phyloP scores from a whole-genome alignment of 163 green algal genomes.

The Chloroidium sp. region DNA sequence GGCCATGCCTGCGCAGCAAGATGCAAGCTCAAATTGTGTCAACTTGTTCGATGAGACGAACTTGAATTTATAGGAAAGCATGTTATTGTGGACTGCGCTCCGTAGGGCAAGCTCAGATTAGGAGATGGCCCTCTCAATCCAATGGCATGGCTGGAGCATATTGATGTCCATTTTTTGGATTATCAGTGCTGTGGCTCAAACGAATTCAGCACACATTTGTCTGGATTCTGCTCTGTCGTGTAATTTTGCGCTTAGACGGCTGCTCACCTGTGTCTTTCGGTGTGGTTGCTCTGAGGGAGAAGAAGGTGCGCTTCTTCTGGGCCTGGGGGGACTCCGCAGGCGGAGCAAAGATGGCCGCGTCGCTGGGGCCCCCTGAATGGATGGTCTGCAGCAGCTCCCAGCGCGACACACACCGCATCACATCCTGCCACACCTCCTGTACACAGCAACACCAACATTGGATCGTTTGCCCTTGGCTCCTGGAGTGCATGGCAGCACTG shows the following conservation, averaged over 20 bases:
- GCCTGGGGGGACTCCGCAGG: constrained; percentile 11
- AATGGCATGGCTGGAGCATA: no score
- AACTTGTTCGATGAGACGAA: no score
- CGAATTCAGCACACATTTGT: not conserved
- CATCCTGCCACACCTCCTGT: constrained; percentile 73
- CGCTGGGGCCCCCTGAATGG: constrained; percentile 65
- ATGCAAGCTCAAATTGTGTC: no score
- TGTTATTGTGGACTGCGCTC: no score
- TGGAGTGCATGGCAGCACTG: not conserved
- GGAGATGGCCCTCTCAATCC: no score
- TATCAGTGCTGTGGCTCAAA: not conserved
- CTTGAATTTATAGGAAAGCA: no score
- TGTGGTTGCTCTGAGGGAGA: constrained; percentile 3
- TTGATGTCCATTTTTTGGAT: no score
- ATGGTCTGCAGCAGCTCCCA: constrained; percentile 90
- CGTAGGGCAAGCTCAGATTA: no score
- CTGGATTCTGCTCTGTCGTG: no score
- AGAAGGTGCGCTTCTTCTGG: constrained; percentile 8
- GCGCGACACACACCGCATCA: constrained; percentile 84
- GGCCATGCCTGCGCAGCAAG: not conserved
- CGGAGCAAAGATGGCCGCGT: constrained; percentile 71
- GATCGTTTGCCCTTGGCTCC: no score
- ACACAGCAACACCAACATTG: not conserved
- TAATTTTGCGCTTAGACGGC: no score
- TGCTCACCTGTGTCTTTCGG: no score